Evolutionary conservation across 306 rosid genomes (phyloP).

Genomic region (Fragaria vesca): DNA sequence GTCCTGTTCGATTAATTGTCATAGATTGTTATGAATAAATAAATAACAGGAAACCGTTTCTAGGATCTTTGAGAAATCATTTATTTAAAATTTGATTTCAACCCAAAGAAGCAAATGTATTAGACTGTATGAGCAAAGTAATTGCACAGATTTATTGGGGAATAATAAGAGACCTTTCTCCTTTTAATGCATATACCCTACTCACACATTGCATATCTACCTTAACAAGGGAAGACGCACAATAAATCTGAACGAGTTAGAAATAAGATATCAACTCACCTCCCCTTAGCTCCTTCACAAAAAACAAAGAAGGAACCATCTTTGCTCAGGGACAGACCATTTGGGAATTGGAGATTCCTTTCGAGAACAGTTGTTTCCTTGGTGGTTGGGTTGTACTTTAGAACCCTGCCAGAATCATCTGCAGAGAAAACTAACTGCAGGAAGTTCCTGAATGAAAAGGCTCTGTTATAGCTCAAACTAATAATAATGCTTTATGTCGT

Average conservation of each 20-base stretch:
- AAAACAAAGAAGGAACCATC: slow-evolving; percentile 82
- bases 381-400: slow-evolving; percentile 69
- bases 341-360: slow-evolving; percentile 73
- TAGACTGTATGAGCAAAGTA: no score
- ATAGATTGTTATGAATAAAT: neutral
- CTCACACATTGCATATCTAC: neutral
- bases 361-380: slow-evolving; percentile 80
- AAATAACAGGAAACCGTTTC: neutral
- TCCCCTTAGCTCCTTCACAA: slow-evolving; percentile 69
- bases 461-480: slow-evolving; percentile 26
- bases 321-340: slow-evolving; percentile 89
- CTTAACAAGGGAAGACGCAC: neutral
- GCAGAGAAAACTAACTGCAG: slow-evolving; percentile 70
- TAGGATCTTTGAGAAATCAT: slow-evolving; percentile 1
- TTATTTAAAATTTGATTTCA: neutral
- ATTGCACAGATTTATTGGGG: neutral
- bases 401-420: slow-evolving; percentile 71
- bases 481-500: neutral
- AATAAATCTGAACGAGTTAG: neutral
- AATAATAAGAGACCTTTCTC: neutral
- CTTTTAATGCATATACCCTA: slow-evolving; percentile 4
- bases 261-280: slow-evolving; percentile 43
- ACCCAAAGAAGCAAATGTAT: neutral
- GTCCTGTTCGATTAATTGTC: neutral
- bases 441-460: slow-evolving; percentile 65